These are phyloP conservation scores for Tetrahymena elliotti DNA, from an alignment of 73 alveolate genomes.

Conservation along the genomic window DNA sequence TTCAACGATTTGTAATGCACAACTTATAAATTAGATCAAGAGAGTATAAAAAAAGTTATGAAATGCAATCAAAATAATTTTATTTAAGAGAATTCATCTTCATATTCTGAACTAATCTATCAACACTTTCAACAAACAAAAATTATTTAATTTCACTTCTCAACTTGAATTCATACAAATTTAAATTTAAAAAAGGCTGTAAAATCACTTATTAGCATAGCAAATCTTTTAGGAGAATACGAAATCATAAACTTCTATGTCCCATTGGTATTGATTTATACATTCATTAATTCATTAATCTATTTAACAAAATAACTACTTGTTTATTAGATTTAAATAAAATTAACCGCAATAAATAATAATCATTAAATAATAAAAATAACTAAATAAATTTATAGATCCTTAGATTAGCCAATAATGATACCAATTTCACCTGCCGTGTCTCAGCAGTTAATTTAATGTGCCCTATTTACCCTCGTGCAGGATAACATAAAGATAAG, in stretches of 20 bases:
- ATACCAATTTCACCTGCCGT: slow-evolving; percentile 86
- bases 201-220: slow-evolving; percentile 56
- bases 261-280: slow-evolving; percentile 50
- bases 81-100: too few species aligned
- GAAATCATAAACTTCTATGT: slow-evolving; percentile 64
- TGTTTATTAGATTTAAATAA: neutral
- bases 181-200: slow-evolving; percentile 70
- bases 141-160: neutral
- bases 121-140: neutral
- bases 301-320: neutral
- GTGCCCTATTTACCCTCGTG: slow-evolving; percentile 79
- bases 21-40: too few species aligned
- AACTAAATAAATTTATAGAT: slow-evolving; percentile 13
- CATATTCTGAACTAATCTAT: too few species aligned
- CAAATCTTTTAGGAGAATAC: slow-evolving; percentile 55
- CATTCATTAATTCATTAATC: too few species aligned
- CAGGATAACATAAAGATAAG: slow-evolving; percentile 88
- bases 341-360: slow-evolving; percentile 7
- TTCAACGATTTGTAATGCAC: too few species aligned
- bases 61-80: neutral
- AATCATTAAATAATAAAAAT: neutral
- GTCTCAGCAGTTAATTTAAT: slow-evolving; percentile 92
- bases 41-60: neutral
- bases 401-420: slow-evolving; percentile 77
- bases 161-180: neutral